phyloP scores from a whole-genome alignment of 2,329 filamentous ascomycete species.

The Gliomastix tumulicola region DNA sequence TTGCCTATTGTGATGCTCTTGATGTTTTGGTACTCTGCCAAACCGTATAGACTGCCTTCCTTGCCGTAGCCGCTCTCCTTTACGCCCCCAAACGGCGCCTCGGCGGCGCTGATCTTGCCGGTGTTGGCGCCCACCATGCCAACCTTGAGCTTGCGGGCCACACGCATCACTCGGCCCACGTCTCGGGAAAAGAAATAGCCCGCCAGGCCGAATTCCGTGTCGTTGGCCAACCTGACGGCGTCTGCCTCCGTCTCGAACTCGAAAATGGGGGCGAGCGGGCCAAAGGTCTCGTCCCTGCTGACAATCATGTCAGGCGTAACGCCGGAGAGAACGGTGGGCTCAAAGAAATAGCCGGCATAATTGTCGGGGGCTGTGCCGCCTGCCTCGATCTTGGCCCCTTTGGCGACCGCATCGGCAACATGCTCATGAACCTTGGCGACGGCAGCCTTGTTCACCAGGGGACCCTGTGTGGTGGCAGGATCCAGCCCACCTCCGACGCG shows the following conservation, averaged over 20 bases:
- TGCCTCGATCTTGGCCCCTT: slow-evolving; percentile 50
- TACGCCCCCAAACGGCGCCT: slow-evolving; percentile 31
- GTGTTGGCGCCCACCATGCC: slow-evolving; percentile 15
- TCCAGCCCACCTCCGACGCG: slow-evolving; percentile 17
- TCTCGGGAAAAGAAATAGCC: slow-evolving; percentile 57
- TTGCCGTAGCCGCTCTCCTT: slow-evolving; percentile 32
- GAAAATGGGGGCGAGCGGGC: slow-evolving; percentile 61
- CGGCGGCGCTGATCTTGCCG: slow-evolving; percentile 22
- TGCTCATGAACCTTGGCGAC: slow-evolving; percentile 55
- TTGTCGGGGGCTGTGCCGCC: slow-evolving; percentile 60
- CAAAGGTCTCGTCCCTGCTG: slow-evolving; percentile 61
- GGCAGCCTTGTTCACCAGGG: slow-evolving; percentile 58
- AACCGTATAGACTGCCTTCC: slow-evolving; percentile 35
- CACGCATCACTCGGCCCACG: slow-evolving; percentile 21
- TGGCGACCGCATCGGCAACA: slow-evolving; percentile 56
- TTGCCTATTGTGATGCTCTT: slow-evolving; percentile 31
- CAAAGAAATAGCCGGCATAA: slow-evolving; percentile 57
- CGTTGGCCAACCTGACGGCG: slow-evolving; percentile 57
- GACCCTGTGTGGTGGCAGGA: slow-evolving; percentile 17
- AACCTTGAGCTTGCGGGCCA: slow-evolving; percentile 35
- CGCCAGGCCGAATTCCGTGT: slow-evolving; percentile 57
- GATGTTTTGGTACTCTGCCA: slow-evolving; percentile 38
- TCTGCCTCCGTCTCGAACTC: slow-evolving; percentile 61
- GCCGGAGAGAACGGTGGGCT: slow-evolving; percentile 58
- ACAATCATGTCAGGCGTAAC: slow-evolving; percentile 60